Percentiles rank a stretch among this genome's conserved stretches.
These are phyloP conservation scores for Ascochyta koolunga DNA, from an alignment of 2,329 filamentous ascomycete species.

Conservation along the genomic window DNA sequence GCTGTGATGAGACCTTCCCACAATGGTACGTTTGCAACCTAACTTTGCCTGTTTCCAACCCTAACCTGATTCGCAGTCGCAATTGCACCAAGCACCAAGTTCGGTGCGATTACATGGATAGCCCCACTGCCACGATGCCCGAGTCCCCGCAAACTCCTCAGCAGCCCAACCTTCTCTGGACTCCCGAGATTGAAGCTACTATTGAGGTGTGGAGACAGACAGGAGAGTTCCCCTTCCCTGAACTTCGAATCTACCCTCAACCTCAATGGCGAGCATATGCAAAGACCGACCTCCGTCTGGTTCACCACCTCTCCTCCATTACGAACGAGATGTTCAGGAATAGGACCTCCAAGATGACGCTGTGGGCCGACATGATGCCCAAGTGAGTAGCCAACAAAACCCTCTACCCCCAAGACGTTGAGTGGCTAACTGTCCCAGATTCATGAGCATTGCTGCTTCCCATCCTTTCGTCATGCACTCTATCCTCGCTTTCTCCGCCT, in stretches of 20 bases:
- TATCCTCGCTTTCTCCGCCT: conserved; percentile 90
- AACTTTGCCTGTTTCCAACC: conserved; percentile 1
- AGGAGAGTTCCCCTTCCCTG: conserved; percentile 83
- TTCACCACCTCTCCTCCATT: conserved; percentile 87
- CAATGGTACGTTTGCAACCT: conserved; percentile 74
- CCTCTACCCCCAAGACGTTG: not conserved
- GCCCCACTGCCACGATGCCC: conserved; percentile 68
- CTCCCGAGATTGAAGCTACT: conserved; percentile 79
- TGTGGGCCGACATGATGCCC: conserved; percentile 93
- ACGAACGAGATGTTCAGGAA: conserved; percentile 80
- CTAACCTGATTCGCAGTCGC: conserved; percentile 64
- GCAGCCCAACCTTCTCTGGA: conserved; percentile 76
- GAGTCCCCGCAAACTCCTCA: conserved; percentile 59
- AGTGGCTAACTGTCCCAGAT: conserved; percentile 58
- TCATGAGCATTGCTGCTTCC: conserved; percentile 80
- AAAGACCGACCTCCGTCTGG: conserved; percentile 80
- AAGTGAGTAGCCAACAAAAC: conserved; percentile 65
- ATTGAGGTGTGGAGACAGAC: conserved; percentile 85
- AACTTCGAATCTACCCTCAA: conserved; percentile 76
- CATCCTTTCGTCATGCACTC: conserved; percentile 94
- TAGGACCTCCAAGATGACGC: conserved; percentile 80
- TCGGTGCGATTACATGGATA: conserved; percentile 96
- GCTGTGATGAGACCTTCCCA: conserved; percentile 96
- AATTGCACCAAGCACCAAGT: conserved; percentile 99
- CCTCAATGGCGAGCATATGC: conserved; percentile 75